Percentiles rank a stretch among this genome's conserved stretches.
Evolutionary conservation across 352 stramenopile genomes (phyloP).

Genomic region (Aphanomyces invadans): DNA sequence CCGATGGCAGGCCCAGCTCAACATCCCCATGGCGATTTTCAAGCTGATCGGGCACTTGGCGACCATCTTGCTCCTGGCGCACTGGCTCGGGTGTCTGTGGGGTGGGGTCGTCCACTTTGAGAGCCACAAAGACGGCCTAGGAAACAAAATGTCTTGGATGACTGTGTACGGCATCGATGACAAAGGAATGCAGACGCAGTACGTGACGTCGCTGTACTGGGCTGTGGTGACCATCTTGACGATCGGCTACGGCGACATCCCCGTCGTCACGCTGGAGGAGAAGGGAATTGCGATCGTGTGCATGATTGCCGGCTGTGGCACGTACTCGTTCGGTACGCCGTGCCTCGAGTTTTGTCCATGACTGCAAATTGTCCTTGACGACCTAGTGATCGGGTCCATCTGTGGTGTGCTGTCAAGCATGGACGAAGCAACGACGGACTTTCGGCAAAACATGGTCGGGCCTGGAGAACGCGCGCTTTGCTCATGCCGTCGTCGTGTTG

Average conservation of each 20-base stretch:
- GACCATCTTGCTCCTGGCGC: conserved; percentile 42
- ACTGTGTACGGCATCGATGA: conserved; percentile 27
- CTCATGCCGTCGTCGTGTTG: neutral
- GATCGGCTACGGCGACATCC: conserved; percentile 81
- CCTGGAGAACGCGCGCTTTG: neutral
- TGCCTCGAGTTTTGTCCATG: no score
- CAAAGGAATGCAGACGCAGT: conserved; percentile 47
- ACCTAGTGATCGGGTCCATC: conserved; percentile 23
- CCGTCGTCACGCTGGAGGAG: conserved; percentile 60
- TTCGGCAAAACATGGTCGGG: conserved; percentile 18
- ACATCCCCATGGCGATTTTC: conserved; percentile 65
- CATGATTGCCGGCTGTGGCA: conserved; percentile 40
- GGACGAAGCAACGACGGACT: conserved; percentile 24
- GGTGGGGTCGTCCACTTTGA: conserved; percentile 64
- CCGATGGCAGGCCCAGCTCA: conserved; percentile 64
- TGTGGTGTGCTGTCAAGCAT: conserved; percentile 18
- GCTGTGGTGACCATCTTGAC: conserved; percentile 81
- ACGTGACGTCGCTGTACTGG: conserved; percentile 82
- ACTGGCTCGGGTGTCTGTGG: conserved; percentile 81
- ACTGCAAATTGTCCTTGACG: neutral
- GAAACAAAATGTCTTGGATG: conserved; percentile 49
- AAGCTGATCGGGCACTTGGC: conserved; percentile 58
- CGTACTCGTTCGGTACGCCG: conserved; percentile 24
- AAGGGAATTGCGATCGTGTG: conserved; percentile 74
- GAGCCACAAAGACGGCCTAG: conserved; percentile 40